Percentiles rank a stretch among this genome's conserved stretches.
phyloP scores from a whole-genome alignment of 2,329 filamentous ascomycete species.

The Diaporthe australafricana region DNA sequence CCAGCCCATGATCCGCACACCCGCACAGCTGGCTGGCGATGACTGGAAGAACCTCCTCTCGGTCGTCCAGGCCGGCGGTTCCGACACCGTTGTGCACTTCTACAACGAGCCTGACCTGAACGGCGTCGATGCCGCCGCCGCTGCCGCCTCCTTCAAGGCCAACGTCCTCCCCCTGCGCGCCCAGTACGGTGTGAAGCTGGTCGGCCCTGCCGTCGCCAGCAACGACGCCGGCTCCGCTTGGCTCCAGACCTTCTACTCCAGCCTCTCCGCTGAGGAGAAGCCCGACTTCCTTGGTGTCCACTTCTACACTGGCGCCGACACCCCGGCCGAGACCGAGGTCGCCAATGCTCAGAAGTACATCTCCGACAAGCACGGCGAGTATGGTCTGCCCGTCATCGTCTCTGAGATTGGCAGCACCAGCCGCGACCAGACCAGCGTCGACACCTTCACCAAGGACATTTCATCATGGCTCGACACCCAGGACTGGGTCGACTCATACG shows the following conservation, averaged over 20 bases:
- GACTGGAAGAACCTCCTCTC: slow-evolving; percentile 50
- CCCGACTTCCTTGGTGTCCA: slow-evolving; percentile 58
- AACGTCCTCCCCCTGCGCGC: slow-evolving; percentile 49
- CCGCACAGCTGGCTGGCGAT: slow-evolving; percentile 49
- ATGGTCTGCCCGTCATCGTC: slow-evolving; percentile 50
- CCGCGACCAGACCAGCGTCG: slow-evolving; percentile 50
- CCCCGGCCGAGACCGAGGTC: slow-evolving; percentile 44
- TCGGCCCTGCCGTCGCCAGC: slow-evolving; percentile 52
- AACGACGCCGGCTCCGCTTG: slow-evolving; percentile 52
- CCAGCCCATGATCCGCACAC: slow-evolving; percentile 55
- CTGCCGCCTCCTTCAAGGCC: slow-evolving; percentile 51
- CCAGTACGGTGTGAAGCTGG: slow-evolving; percentile 47
- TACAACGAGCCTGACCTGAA: slow-evolving; percentile 59
- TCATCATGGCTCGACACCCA: slow-evolving; percentile 56
- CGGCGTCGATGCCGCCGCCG: slow-evolving; percentile 48
- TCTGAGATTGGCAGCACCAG: slow-evolving; percentile 56
- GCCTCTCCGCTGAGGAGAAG: slow-evolving; percentile 43
- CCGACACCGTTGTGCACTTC: slow-evolving; percentile 53
- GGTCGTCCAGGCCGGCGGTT: slow-evolving; percentile 36
- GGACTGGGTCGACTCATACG: slow-evolving; percentile 56
- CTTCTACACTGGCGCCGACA: slow-evolving; percentile 53
- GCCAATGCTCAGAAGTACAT: slow-evolving; percentile 51
- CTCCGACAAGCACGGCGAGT: slow-evolving; percentile 49
- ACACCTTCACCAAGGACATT: slow-evolving; percentile 52
- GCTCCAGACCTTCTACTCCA: slow-evolving; percentile 54